Evolutionary conservation across 1,284 basidiomycete genomes (phyloP), one percentile per base, ranked within the genome.

Genomic region (Trichosporon coremiiforme): DNA sequence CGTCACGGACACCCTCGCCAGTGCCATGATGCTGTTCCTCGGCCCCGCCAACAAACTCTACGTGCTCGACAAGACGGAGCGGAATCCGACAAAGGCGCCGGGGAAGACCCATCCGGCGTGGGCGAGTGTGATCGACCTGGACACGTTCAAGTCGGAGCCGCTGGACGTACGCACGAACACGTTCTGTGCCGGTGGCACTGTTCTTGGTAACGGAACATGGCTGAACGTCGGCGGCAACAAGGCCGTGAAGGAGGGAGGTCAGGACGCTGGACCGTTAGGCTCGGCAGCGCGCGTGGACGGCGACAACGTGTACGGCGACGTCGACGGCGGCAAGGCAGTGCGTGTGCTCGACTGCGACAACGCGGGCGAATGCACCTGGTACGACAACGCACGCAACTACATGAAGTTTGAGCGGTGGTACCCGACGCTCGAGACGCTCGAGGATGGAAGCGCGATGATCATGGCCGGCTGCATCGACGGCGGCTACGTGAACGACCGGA

Each of bases 321-420:
- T 88, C 2, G 91, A 93, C 80, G 92, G 92, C 25, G 88, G 91
- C 45, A 85, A 83, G 72, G 85, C 85, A 1, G 75, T 80, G 15
- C 75, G 93, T 71, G 83, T 94, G 73, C 85, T 95, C 57, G 89
- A 90, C 75, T 94, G 92, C 79, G 87, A 85, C 17, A 85, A 86
- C 36, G 57, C 25, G 5, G 87, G 89, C 4, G 76, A 85, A 0
- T 95, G 93, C 76, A 85, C 90, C 72, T 94, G 92, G 92, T 89
- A 88, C 76, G 92, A 95, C 80, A 86, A 93, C 68, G 85, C 89
- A 0, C 84, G 85, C 0, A 85, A 92, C 50, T 86, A 89, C 53
- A 93, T 95, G 90, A 88, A 92, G 73, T 88, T 86, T 68, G 84
- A 88, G 74, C 88, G 94, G 20, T 96, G 93, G 94, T 95, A 95